These are phyloP conservation scores for Prunus mira DNA, from an alignment of 306 rosid species.

Conservation along the genomic window DNA sequence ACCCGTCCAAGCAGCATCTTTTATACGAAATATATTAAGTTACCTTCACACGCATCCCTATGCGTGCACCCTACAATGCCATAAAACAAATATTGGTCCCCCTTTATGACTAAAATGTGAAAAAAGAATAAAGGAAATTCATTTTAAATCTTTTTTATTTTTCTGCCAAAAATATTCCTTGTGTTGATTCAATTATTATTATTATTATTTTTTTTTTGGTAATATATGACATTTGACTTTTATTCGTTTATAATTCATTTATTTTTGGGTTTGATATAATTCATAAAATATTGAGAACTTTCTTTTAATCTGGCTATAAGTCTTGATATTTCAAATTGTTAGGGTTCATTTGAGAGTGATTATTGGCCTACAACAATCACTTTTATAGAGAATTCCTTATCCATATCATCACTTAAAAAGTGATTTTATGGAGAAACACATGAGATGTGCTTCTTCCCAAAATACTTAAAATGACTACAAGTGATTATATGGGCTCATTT, in stretches of 20 bases:
- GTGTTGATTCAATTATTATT: not conserved
- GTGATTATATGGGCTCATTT: no score
- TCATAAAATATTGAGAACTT: not conserved
- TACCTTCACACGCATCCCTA: conserved; percentile 24
- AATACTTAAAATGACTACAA: no score
- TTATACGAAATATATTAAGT: conserved; percentile 12
- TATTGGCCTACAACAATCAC: no score
- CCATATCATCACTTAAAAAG: no score
- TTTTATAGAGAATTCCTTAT: no score
- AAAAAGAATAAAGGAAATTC: not conserved
- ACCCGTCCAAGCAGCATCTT: not conserved
- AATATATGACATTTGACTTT: not conserved
- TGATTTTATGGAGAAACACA: no score
- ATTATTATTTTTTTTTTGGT: no score
- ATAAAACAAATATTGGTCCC: conserved; percentile 17
- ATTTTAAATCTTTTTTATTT: not conserved
- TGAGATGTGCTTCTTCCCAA: rapidly evolving
- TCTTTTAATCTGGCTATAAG: no score
- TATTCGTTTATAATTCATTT: not conserved
- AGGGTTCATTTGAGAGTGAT: no score
- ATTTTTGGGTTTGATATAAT: not conserved
- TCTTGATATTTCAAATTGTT: no score
- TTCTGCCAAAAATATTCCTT: not conserved
- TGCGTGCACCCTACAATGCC: conserved; percentile 27
- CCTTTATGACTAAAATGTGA: not conserved